These are phyloP conservation scores for Pinguiococcus pyrenoidosus DNA, from an alignment of 108 stramenopile species.

Conservation along the genomic window DNA sequence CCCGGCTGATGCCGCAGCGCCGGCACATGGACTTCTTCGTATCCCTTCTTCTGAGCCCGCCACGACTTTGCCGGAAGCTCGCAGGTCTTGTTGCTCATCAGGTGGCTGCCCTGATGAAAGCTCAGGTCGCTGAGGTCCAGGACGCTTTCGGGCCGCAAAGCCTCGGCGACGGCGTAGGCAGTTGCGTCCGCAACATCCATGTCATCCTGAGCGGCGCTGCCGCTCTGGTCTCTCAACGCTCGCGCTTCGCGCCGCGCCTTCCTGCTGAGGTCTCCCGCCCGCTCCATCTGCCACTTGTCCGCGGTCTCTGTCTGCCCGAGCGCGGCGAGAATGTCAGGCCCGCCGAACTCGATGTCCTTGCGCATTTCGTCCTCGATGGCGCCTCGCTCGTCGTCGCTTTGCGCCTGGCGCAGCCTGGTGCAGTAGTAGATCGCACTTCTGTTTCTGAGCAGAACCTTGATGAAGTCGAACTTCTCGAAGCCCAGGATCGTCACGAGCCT, in stretches of 20 bases:
- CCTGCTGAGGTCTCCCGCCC: not conserved
- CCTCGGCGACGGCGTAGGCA: conserved; percentile 14
- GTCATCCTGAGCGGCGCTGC: conserved; percentile 1
- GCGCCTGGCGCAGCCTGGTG: conserved; percentile 77
- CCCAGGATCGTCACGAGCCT: conserved; percentile 77
- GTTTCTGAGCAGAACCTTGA: conserved; percentile 74
- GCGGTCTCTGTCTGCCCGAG: conserved; percentile 15
- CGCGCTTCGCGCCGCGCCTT: not conserved
- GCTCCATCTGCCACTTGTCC: not conserved
- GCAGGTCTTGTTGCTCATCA: conserved; percentile 86
- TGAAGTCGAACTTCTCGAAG: conserved; percentile 86
- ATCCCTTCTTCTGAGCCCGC: conserved; percentile 85
- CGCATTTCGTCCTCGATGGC: conserved; percentile 59
- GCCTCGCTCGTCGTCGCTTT: conserved; percentile 61
- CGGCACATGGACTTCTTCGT: conserved; percentile 99
- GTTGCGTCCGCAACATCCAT: too few species aligned
- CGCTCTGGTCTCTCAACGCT: conserved; percentile 8
- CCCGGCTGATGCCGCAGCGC: conserved; percentile 63
- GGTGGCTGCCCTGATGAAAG: conserved; percentile 72
- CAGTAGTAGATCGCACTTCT: conserved; percentile 74
- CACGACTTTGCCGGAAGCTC: conserved; percentile 76
- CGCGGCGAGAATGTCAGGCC: conserved; percentile 58
- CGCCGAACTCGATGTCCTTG: conserved; percentile 61
- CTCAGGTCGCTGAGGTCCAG: conserved; percentile 77
- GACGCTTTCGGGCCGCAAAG: conserved; percentile 29